Conservation (phyloP, 2,329 filamentous ascomycete species). For the Seiridium cupressi region DNA sequence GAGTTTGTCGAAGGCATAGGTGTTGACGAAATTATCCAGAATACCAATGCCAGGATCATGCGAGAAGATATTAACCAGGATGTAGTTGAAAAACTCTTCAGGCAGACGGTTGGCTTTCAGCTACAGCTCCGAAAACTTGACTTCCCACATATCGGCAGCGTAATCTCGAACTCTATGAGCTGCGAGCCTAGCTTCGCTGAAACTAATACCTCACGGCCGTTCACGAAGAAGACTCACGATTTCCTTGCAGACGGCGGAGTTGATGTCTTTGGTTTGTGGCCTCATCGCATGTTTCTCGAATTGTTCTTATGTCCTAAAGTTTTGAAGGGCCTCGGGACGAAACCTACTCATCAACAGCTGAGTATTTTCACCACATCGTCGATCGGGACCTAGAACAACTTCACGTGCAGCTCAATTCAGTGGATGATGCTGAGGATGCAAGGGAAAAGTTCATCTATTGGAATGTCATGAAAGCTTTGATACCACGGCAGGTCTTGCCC, state of each 20-base stretch:
- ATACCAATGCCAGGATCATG: neutral
- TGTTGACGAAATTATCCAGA: constrained; percentile 10
- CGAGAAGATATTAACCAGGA: neutral
- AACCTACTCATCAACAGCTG: neutral
- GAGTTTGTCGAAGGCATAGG: constrained; percentile 12
- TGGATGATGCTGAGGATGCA: neutral
- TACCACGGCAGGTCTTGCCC: neutral
- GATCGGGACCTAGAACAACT: neutral
- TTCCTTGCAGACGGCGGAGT: neutral
- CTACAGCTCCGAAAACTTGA: neutral
- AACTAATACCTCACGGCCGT: neutral
- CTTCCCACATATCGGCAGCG: neutral
- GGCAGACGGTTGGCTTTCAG: neutral
- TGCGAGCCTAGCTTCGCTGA: neutral
- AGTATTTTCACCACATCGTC: constrained; percentile 1
- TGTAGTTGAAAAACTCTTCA: neutral
- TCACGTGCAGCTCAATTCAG: neutral
- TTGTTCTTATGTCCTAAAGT: neutral
- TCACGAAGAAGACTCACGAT: neutral
- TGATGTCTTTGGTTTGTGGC: neutral
- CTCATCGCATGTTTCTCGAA: neutral
- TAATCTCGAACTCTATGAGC: neutral
- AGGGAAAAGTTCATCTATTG: neutral
- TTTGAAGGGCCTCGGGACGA: neutral
- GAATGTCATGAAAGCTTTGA: neutral